Percentiles rank a stretch among this genome's conserved stretches.
phyloP scores from a whole-genome alignment of 306 rosid species.

The Cyamopsis tetragonoloba region DNA sequence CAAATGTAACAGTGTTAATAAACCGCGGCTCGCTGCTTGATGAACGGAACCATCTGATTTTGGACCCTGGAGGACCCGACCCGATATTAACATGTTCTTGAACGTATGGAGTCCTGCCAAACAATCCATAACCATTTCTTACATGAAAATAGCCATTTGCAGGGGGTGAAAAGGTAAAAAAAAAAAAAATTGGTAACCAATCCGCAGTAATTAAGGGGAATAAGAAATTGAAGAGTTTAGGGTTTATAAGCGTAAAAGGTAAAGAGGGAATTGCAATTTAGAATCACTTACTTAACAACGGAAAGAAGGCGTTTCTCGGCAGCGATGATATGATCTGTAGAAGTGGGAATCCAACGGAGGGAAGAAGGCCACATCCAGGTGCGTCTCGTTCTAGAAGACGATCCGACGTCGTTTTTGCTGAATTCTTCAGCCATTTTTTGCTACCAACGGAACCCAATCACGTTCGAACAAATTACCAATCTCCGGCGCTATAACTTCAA shows the following conservation, averaged over 20 bases:
- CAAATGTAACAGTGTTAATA: slow-evolving; percentile 77
- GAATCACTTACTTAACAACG: slow-evolving; percentile 57
- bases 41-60: slow-evolving; percentile 88
- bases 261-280: background rate
- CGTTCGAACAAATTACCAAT: slow-evolving; percentile 27
- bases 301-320: slow-evolving; percentile 95
- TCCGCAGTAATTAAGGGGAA: background rate
- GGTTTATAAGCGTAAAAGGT: slow-evolving; percentile 24
- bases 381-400: slow-evolving; percentile 39
- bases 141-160: background rate
- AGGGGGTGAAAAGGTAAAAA: too few relatives aligned
- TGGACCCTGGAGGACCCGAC: slow-evolving; percentile 92
- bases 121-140: slow-evolving; percentile 25
- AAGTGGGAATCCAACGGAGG: slow-evolving; percentile 92
- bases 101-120: slow-evolving; percentile 77
- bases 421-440: slow-evolving; percentile 62
- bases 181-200: too few relatives aligned
- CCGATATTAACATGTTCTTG: slow-evolving; percentile 89
- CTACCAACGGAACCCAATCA: slow-evolving; percentile 23
- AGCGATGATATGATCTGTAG: slow-evolving; percentile 69
- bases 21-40: slow-evolving; percentile 69
- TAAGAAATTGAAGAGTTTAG: slow-evolving; percentile 4
- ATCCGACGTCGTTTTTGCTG: slow-evolving; percentile 27
- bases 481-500: background rate
- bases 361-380: slow-evolving; percentile 72